These are phyloP conservation scores for Sphaerulina musiva DNA, from an alignment of 2,329 filamentous ascomycete species.

Conservation along the genomic window DNA sequence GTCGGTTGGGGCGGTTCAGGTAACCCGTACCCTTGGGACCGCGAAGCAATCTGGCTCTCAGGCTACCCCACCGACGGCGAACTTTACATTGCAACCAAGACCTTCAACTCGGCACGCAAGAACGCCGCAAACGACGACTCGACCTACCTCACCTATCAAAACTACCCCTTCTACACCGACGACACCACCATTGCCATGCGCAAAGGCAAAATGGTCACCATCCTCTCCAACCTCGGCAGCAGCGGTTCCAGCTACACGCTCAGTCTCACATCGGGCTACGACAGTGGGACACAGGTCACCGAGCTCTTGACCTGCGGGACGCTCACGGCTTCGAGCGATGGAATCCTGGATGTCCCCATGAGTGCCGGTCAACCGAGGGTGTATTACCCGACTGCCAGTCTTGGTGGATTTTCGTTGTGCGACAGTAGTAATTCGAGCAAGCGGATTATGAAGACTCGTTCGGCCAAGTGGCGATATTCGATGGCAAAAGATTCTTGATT, in stretches of 20 bases:
- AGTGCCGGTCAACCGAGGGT: slow-evolving; percentile 32
- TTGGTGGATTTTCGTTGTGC: neutral
- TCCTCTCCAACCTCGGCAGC: slow-evolving; percentile 32
- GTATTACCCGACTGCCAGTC: slow-evolving; percentile 31
- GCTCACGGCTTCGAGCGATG: slow-evolving; percentile 25
- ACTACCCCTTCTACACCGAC: slow-evolving; percentile 38
- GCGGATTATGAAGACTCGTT: neutral
- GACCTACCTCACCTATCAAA: slow-evolving; percentile 39
- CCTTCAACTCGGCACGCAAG: slow-evolving; percentile 48
- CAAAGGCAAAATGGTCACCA: slow-evolving; percentile 43
- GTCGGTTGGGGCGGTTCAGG: slow-evolving; percentile 26
- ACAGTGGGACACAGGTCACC: slow-evolving; percentile 29
- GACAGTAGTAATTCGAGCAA: neutral
- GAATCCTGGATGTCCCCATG: slow-evolving; percentile 34
- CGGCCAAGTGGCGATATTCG: slow-evolving; percentile 1
- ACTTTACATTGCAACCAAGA: slow-evolving; percentile 30
- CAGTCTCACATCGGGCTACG: slow-evolving; percentile 28
- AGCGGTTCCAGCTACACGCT: slow-evolving; percentile 25
- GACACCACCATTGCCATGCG: slow-evolving; percentile 41
- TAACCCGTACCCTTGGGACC: slow-evolving; percentile 33
- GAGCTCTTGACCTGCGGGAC: slow-evolving; percentile 36
- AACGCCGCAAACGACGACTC: slow-evolving; percentile 37
- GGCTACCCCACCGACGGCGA: slow-evolving; percentile 35
- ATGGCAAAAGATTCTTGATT: no score
- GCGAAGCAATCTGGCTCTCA: slow-evolving; percentile 39